Conservation (phyloP, 2,329 filamentous ascomycete genomes). For the Byssothecium circinans region DNA sequence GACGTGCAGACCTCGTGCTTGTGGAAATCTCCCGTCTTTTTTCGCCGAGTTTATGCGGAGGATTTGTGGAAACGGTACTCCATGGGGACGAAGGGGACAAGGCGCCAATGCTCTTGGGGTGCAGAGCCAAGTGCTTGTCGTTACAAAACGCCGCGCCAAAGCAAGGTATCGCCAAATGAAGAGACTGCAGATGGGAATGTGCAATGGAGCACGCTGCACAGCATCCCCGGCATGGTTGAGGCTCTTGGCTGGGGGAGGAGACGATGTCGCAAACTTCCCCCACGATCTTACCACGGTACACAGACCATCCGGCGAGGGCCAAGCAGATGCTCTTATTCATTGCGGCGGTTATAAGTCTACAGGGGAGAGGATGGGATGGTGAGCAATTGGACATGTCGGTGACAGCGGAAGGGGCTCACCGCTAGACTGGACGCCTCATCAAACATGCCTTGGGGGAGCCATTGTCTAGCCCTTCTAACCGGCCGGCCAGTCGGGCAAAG, state of each 20-base stretch:
- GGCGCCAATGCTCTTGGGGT: slow-evolving; percentile 8
- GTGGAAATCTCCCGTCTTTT: no score
- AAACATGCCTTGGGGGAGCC: not conserved
- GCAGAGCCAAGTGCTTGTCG: slow-evolving; percentile 4
- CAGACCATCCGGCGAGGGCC: not conserved
- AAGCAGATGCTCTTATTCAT: slow-evolving; percentile 9
- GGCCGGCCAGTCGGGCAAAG: slow-evolving; percentile 10
- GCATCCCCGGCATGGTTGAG: slow-evolving; percentile 21
- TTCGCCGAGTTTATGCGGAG: no score
- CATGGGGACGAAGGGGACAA: slow-evolving; percentile 9
- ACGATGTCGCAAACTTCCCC: slow-evolving; percentile 15
- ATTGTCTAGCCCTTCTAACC: not conserved
- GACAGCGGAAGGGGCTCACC: slow-evolving; percentile 24
- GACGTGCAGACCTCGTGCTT: slow-evolving; percentile 17
- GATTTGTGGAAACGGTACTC: slow-evolving; percentile 4
- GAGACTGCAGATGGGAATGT: not conserved
- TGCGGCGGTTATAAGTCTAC: slow-evolving; percentile 1
- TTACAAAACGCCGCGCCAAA: slow-evolving; percentile 7
- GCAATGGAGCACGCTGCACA: slow-evolving; percentile 11
- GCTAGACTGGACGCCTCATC: slow-evolving; percentile 9
- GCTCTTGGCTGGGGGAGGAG: slow-evolving; percentile 17
- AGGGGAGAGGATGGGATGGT: no score
- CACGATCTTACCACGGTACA: slow-evolving; percentile 8
- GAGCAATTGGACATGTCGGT: not conserved
- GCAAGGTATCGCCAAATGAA: slow-evolving; percentile 1